These are phyloP conservation scores for Peniophora sp. DNA, from an alignment of 1,284 basidiomycete genomes.

Conservation along the genomic window DNA sequence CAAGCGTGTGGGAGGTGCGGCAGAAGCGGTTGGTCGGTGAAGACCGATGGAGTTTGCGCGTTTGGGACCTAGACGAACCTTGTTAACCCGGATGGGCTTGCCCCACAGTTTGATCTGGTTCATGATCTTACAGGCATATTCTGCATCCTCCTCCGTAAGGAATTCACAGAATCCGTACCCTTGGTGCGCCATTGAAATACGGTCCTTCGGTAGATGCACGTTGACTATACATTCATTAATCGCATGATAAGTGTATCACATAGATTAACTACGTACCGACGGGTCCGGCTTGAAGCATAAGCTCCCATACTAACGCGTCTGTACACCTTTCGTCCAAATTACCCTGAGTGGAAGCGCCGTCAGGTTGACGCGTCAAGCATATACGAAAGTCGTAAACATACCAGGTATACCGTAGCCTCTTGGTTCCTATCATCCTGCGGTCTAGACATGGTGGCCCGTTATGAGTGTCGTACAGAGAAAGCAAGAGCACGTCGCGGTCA, in stretches of 20 bases:
- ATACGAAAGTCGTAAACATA: constrained; percentile 27
- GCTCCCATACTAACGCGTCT: constrained; percentile 94
- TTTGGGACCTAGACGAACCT: constrained; percentile 46
- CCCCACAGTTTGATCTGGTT: constrained; percentile 99
- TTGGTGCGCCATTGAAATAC: constrained; percentile 96
- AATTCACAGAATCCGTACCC: constrained; percentile 99
- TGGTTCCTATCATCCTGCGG: constrained; percentile 91
- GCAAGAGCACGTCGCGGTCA: neutral
- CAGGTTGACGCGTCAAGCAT: neutral
- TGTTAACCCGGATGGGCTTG: constrained; percentile 97
- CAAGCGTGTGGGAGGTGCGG: constrained; percentile 1
- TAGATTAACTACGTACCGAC: constrained; percentile 53
- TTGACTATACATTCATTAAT: constrained; percentile 55
- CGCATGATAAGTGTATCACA: neutral
- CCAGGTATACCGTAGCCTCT: constrained; percentile 92
- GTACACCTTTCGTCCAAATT: constrained; percentile 94
- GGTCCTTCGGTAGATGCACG: constrained; percentile 98
- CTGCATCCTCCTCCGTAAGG: constrained; percentile 94
- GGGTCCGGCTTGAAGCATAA: constrained; percentile 97
- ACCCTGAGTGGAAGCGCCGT: constrained; percentile 47
- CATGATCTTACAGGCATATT: constrained; percentile 99
- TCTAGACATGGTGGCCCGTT: constrained; percentile 50
- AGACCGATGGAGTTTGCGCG: constrained; percentile 1
- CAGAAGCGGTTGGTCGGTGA: constrained; percentile 1
- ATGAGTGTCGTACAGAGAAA: neutral